Evolutionary conservation across 805 yeast species (phyloP).

Genomic region (Myxozyma monticola): DNA sequence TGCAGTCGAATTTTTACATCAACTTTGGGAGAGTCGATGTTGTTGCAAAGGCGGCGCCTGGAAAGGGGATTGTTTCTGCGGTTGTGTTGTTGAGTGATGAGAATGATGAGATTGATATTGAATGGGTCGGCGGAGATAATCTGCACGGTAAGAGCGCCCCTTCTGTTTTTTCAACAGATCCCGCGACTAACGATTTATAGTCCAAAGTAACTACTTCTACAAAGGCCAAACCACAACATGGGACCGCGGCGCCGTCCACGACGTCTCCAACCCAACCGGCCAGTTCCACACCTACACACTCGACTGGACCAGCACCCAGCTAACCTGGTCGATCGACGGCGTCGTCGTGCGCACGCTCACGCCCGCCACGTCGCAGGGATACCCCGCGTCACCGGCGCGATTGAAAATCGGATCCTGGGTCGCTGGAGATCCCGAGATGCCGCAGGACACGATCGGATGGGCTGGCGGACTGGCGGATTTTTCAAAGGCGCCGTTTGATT

Average conservation of each 20-base stretch:
- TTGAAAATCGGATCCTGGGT: conserved; percentile 62
- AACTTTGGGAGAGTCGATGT: conserved; percentile 88
- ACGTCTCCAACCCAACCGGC: conserved; percentile 55
- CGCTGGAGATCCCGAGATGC: conserved; percentile 52
- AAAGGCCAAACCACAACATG: conserved; percentile 77
- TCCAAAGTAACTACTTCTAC: conserved; percentile 56
- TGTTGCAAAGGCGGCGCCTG: conserved; percentile 69
- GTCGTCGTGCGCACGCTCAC: conserved; percentile 60
- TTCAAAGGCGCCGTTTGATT: conserved; percentile 57
- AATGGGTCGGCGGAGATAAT: conserved; percentile 80
- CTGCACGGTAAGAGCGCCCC: conserved; percentile 53
- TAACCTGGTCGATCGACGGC: conserved; percentile 77
- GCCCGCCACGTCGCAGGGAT: conserved; percentile 52
- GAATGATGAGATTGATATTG: conserved; percentile 84
- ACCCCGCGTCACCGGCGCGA: conserved; percentile 84
- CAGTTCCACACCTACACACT: conserved; percentile 74
- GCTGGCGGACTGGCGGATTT: conserved; percentile 74
- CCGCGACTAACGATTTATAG: neutral
- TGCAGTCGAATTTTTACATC: conserved; percentile 74
- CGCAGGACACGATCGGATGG: conserved; percentile 67
- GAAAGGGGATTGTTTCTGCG: conserved; percentile 76
- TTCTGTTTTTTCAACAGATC: conserved; percentile 38
- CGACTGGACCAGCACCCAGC: conserved; percentile 72
- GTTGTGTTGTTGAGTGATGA: conserved; percentile 81
- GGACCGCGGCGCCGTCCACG: conserved; percentile 75